These are phyloP conservation scores for Circinella minor DNA, from an alignment of 371 early-diverging fungal genomes.

Conservation along the genomic window DNA sequence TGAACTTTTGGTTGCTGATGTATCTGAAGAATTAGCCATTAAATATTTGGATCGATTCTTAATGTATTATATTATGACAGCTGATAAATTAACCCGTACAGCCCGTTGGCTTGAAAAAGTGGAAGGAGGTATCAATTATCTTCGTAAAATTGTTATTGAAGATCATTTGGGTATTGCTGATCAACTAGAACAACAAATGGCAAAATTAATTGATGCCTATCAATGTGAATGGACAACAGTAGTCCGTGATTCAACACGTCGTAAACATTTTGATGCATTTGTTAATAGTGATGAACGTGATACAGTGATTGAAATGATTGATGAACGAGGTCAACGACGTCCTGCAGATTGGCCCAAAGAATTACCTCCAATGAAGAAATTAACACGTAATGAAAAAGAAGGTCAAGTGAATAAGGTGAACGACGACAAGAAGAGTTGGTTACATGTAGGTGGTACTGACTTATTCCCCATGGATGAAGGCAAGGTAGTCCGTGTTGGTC, in stretches of 20 bases:
- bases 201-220: conserved; percentile 56
- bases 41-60: conserved; percentile 69
- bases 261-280: conserved; percentile 59
- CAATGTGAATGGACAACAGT: conserved; percentile 71
- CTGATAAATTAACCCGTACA: conserved; percentile 67
- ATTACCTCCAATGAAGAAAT: conserved; percentile 21
- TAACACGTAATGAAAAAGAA: neutral
- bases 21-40: conserved; percentile 55
- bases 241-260: conserved; percentile 57
- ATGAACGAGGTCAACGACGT: conserved; percentile 64
- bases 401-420: too few relatives aligned
- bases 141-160: conserved; percentile 64
- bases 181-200: conserved; percentile 68
- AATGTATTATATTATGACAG: conserved; percentile 75
- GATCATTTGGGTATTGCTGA: conserved; percentile 66
- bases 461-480: conserved; percentile 58
- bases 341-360: conserved; percentile 72
- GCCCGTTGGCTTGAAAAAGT: conserved; percentile 75
- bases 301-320: conserved; percentile 57
- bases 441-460: conserved; percentile 30
- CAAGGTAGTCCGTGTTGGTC: conserved; percentile 57
- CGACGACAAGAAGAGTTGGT: conserved; percentile 21
- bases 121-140: conserved; percentile 66
- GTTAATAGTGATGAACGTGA: conserved; percentile 47
- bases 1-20: conserved; percentile 59